Conservation (phyloP, 306 rosid species). For the Acacia melanoxylon region DNA sequence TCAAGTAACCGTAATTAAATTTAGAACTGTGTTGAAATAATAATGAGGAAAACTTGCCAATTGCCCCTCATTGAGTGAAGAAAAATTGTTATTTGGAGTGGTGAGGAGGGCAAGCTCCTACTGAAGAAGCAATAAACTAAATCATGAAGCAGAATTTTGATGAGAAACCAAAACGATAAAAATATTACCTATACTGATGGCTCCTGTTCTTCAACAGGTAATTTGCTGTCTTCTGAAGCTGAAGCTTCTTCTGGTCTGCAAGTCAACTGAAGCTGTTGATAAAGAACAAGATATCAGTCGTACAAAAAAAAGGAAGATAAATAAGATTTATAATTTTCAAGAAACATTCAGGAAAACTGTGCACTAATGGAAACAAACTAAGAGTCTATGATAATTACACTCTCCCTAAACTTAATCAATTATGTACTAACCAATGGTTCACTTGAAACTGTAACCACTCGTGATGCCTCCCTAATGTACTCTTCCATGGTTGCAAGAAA, state of each 20-base stretch:
- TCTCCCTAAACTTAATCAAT: slow-evolving; percentile 8
- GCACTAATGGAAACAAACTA: background rate
- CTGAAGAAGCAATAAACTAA: slow-evolving; percentile 26
- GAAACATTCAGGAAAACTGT: slow-evolving; percentile 7
- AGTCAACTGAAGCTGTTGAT: slow-evolving; percentile 86
- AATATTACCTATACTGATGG: slow-evolving; percentile 53
- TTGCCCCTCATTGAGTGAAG: slow-evolving; percentile 78
- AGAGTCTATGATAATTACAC: background rate
- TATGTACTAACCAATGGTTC: slow-evolving; percentile 83
- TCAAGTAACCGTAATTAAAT: background rate
- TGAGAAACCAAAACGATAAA: slow-evolving; percentile 25
- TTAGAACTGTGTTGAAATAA: background rate
- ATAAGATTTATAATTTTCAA: background rate
- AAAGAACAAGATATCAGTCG: slow-evolving; percentile 32
- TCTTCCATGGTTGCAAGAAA: slow-evolving; percentile 96
- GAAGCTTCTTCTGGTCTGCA: slow-evolving; percentile 78
- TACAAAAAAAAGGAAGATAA: background rate
- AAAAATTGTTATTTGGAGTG: slow-evolving; percentile 83
- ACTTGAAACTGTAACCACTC: slow-evolving; percentile 71
- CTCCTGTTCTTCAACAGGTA: slow-evolving; percentile 65
- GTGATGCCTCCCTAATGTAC: slow-evolving; percentile 92
- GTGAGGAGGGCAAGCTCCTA: slow-evolving; percentile 88
- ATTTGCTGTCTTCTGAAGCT: slow-evolving; percentile 54
- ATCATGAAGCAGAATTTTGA: slow-evolving; percentile 27
- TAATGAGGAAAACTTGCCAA: slow-evolving; percentile 61